Conservation (phyloP, 176 grass and related monocot species). For the Puccinellia tenuiflora region DNA sequence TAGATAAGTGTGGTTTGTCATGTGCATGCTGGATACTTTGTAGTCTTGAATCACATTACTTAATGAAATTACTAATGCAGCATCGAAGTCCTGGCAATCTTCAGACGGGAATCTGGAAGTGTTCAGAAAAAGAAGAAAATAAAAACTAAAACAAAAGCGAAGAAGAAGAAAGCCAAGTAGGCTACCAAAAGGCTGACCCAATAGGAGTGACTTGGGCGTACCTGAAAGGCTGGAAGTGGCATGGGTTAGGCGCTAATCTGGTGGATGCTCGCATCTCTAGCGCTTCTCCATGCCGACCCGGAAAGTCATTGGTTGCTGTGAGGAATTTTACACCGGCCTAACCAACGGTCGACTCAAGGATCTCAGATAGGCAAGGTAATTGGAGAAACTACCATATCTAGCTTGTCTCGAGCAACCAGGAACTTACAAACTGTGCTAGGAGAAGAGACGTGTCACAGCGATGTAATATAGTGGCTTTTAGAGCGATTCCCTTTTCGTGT, state of each 20-base stretch:
- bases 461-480: neutral
- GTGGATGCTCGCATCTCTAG: neutral
- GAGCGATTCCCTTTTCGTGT: neutral
- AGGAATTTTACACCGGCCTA: neutral
- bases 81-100: conserved; percentile 80
- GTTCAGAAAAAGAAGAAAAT: conserved; percentile 60
- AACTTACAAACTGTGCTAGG: neutral
- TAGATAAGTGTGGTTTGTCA: neutral
- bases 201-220: neutral
- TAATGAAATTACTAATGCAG: conserved; percentile 43
- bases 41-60: neutral
- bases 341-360: neutral
- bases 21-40: neutral
- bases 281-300: neutral
- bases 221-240: neutral
- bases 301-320: neutral
- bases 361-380: conserved; percentile 19
- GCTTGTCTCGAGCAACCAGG: neutral
- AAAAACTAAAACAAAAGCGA: conserved; percentile 4
- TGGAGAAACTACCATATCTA: neutral
- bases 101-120: conserved; percentile 56
- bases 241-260: neutral
- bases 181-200: neutral
- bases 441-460: too few species aligned
- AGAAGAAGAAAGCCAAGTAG: conserved; percentile 53